Evolutionary conservation across 768 basidiomycete genomes (phyloP).

Genomic region (Suillus alpinus): DNA sequence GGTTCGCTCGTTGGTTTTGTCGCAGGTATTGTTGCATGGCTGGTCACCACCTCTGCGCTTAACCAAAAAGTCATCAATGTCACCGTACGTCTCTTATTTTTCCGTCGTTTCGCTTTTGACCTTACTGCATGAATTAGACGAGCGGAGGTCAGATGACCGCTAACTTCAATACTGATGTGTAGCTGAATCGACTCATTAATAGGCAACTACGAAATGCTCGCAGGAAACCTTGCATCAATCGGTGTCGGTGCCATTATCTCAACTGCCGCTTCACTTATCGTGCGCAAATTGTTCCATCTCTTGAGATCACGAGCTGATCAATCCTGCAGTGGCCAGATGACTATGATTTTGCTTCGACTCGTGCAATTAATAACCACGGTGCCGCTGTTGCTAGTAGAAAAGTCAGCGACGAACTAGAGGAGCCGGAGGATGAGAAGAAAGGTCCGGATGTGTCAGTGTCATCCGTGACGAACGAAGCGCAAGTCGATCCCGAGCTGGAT

Average conservation of each 20-base stretch:
- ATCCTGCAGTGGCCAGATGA: constrained; percentile 66
- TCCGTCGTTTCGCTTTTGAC: background rate
- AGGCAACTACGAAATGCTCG: constrained; percentile 71
- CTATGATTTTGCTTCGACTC: constrained; percentile 78
- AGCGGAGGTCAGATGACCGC: constrained; percentile 47
- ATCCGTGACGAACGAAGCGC: constrained; percentile 35
- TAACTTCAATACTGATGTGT: background rate
- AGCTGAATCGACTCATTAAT: background rate
- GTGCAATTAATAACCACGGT: constrained; percentile 58
- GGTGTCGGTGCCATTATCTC: constrained; percentile 79
- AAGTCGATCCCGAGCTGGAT: constrained; percentile 58
- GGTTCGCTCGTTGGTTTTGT: constrained; percentile 71
- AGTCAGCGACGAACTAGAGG: constrained; percentile 14
- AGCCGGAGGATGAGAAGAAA: constrained; percentile 39
- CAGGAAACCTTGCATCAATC: constrained; percentile 87
- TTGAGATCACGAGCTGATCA: background rate
- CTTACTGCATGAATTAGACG: constrained; percentile 30
- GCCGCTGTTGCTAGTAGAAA: constrained; percentile 14
- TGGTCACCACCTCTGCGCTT: constrained; percentile 71
- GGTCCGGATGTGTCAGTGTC: constrained; percentile 26
- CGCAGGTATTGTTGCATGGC: constrained; percentile 77
- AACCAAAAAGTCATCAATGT: constrained; percentile 75
- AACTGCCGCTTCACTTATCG: constrained; percentile 59
- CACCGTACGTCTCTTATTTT: constrained; percentile 38
- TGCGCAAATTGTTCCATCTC: constrained; percentile 29